Conservation (phyloP, 805 yeast species). For the Ogataea allantospora region DNA sequence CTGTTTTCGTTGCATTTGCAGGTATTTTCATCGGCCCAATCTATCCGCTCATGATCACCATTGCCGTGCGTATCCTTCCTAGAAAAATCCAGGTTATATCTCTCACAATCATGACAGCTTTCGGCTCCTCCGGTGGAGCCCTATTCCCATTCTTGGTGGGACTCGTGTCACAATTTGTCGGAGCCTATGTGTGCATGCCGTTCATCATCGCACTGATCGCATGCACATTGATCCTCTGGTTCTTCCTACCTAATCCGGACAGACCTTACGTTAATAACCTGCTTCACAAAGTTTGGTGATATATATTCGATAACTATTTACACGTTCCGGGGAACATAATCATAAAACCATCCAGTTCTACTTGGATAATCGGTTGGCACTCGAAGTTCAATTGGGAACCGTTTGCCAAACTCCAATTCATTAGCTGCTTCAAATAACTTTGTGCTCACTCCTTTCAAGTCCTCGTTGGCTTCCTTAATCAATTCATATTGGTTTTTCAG, state of each 20-base stretch:
- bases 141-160: conserved; percentile 54
- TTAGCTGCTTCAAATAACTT: conserved; percentile 64
- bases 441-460: conserved; percentile 51
- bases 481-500: conserved; percentile 61
- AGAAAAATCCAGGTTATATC: conserved; percentile 51
- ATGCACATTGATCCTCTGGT: conserved; percentile 39
- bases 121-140: conserved; percentile 60
- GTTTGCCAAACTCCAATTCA: conserved; percentile 48
- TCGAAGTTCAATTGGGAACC: conserved; percentile 81
- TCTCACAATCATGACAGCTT: conserved; percentile 51
- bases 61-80: conserved; percentile 45
- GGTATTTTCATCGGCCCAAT: conserved; percentile 69
- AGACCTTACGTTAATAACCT: conserved; percentile 25
- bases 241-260: conserved; percentile 44
- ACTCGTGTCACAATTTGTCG: conserved; percentile 42
- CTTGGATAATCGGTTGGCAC: conserved; percentile 92
- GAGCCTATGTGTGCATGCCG: conserved; percentile 52
- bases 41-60: conserved; percentile 51
- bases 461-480: conserved; percentile 71
- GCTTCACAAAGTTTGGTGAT: conserved; percentile 25
- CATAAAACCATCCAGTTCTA: conserved; percentile 71
- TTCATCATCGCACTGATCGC: conserved; percentile 39
- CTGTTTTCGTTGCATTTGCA: conserved; percentile 44
- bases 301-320: conserved; percentile 6
- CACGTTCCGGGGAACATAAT: conserved; percentile 35